Base-by-base conservation (phyloP, 805 yeast genomes). In the Myxozyma monticola region DNA sequence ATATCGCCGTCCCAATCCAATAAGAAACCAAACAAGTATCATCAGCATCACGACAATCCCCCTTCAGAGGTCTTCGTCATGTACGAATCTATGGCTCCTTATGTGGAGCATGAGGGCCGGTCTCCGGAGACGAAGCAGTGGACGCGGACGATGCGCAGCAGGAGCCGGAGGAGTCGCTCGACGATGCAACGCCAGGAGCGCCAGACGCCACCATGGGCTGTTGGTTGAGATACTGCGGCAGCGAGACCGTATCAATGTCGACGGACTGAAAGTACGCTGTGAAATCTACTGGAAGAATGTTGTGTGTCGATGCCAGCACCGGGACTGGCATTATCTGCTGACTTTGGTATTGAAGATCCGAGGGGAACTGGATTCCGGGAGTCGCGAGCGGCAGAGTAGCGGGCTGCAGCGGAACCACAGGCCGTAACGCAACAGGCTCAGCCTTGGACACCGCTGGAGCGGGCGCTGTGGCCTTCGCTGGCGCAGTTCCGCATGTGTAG, bases 221-320 rank as follows among this genome's bases (percentile, higher is more conserved):
- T n/a, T 10, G 33, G 18, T 36, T 35, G 14, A 30, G 18, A 18
- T 37, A 39, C 14, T 29, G 36, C 12, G 50, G 40, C 18, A 37
- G 30, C 20, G 45, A 34, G 2, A 39, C 31, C 1, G 30, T 15
- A 24, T 48, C 53, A 7, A 51, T 37, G 17, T 40, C 52, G 3
- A 26, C 40, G n/a, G 56, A 51, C 20, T 48, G 56, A 24, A 51
- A 51, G 42, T 51, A 51, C 7, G 56, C 40, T 10, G 56, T 51
- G 18, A 51, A 51, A 15, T 51, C 55, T 9, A 46, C 39, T 18
- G 55, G 55, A 8, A 51, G 9, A 22, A 30, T 22, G 28, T n/a
- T 25, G 14, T 28, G 12, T 28, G 31, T 28, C 31, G 31, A 28
- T 9, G 12, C 14, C 31, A 10, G 31, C 31, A 28, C 31, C 9